A percentile compares a stretch with the other conserved stretches of the same genome.
Conservation (phyloP, 306 rosid species). For the Corylus americana region DNA sequence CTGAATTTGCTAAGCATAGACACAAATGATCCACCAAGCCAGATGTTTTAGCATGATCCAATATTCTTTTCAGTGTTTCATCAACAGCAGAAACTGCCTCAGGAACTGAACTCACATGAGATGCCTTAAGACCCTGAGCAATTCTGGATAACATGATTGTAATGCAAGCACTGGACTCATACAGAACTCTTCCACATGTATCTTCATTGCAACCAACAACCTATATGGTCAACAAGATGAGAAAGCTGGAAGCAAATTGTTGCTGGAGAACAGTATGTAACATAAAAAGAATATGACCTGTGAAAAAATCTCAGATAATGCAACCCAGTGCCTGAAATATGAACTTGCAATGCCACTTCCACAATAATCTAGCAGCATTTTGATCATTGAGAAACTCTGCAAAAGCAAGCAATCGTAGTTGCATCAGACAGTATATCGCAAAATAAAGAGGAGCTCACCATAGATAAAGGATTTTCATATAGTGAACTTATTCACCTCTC, state of each 20-base stretch:
- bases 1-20: slow-evolving; percentile 72
- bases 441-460: neutral
- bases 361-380: slow-evolving; percentile 62
- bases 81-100: slow-evolving; percentile 35
- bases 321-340: slow-evolving; percentile 75
- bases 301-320: slow-evolving; percentile 61
- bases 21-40: slow-evolving; percentile 82
- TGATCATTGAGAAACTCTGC: slow-evolving; percentile 78
- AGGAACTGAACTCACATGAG: slow-evolving; percentile 49
- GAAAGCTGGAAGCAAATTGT: slow-evolving; percentile 30
- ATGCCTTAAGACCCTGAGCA: slow-evolving; percentile 54
- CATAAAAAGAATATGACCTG: slow-evolving; percentile 58
- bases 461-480: neutral
- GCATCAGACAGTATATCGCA: slow-evolving; percentile 18
- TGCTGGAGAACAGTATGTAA: slow-evolving; percentile 15
- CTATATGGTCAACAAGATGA: slow-evolving; percentile 51
- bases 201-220: slow-evolving; percentile 65
- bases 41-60: slow-evolving; percentile 83
- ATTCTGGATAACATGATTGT: slow-evolving; percentile 71
- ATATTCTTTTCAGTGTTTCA: slow-evolving; percentile 53
- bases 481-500: neutral
- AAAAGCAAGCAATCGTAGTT: slow-evolving; percentile 30
- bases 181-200: slow-evolving; percentile 69
- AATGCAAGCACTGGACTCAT: slow-evolving; percentile 77
- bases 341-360: slow-evolving; percentile 57